These are phyloP conservation scores for Citrus maxima DNA, from an alignment of 345 rosid genomes.

Conservation along the genomic window DNA sequence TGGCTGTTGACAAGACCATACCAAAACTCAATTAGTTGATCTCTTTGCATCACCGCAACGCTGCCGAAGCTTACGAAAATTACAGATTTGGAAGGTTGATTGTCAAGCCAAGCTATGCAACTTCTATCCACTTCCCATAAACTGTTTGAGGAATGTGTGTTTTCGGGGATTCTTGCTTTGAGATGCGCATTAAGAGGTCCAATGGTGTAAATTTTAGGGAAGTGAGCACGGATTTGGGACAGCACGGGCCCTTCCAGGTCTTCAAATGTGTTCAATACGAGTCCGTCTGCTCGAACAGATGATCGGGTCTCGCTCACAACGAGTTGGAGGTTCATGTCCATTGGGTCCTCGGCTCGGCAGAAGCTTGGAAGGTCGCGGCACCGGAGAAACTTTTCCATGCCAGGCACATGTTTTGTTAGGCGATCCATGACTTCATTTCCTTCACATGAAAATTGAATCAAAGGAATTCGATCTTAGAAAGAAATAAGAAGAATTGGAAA, in stretches of 20 bases:
- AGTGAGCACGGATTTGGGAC: slow-evolving; percentile 34
- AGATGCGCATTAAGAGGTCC: slow-evolving; percentile 54
- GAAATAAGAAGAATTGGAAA: too few species aligned
- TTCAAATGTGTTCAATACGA: slow-evolving; percentile 66
- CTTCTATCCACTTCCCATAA: slow-evolving; percentile 35
- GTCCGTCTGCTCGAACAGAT: slow-evolving; percentile 31
- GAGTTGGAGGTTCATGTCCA: slow-evolving; percentile 10
- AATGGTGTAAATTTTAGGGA: slow-evolving; percentile 40
- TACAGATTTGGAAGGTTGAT: slow-evolving; percentile 12
- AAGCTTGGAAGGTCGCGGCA: slow-evolving; percentile 51
- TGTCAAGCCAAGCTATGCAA: background rate
- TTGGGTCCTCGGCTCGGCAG: slow-evolving; percentile 30
- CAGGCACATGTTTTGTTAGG: slow-evolving; percentile 29
- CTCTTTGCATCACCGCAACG: slow-evolving; percentile 12
- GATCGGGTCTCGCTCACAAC: slow-evolving; percentile 21
- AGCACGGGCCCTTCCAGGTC: slow-evolving; percentile 55
- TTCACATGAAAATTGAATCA: background rate
- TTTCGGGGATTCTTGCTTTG: slow-evolving; percentile 18
- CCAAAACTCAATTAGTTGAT: slow-evolving; percentile 18
- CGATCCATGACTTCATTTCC: slow-evolving; percentile 51
- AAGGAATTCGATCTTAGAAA: background rate
- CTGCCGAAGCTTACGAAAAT: slow-evolving; percentile 56
- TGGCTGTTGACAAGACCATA: background rate
- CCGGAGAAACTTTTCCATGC: slow-evolving; percentile 43
- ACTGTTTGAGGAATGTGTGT: slow-evolving; percentile 12